phyloP scores from a whole-genome alignment of 1,284 basidiomycete species.

The Puccinia novopanici region DNA sequence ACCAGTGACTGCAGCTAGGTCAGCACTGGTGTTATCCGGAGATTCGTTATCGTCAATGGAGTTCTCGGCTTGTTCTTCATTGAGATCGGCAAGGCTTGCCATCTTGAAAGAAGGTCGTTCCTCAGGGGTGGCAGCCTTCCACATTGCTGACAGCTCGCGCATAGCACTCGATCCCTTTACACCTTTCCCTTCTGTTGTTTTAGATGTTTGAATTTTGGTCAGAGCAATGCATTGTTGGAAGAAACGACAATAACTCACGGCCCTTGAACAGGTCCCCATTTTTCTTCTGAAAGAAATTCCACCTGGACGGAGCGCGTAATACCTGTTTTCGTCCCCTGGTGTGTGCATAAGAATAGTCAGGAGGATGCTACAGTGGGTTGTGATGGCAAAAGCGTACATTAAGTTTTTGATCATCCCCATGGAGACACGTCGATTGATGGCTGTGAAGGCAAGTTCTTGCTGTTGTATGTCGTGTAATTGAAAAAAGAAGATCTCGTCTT shows the following conservation, averaged over 20 bases:
- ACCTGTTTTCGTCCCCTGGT: conserved; percentile 15
- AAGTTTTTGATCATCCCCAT: conserved; percentile 7
- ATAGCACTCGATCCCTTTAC: neutral
- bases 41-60: neutral
- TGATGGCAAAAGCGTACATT: neutral
- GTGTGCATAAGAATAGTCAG: neutral
- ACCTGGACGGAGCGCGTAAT: neutral
- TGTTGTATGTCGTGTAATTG: neutral
- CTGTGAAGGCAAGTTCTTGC: neutral
- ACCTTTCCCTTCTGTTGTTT: conserved; percentile 2
- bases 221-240: neutral
- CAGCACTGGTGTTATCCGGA: neutral
- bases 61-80: neutral
- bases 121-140: neutral
- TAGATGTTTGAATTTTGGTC: neutral
- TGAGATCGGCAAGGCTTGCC: too few species aligned
- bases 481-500: conserved; percentile 1
- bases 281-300: neutral
- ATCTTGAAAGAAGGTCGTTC: neutral
- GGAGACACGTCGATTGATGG: neutral
- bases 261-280: neutral
- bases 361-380: neutral
- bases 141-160: neutral
- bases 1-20: neutral
- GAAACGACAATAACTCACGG: neutral